Conservation (phyloP, 2,329 filamentous ascomycete species). For the Allantophomopsis lycopodina region DNA sequence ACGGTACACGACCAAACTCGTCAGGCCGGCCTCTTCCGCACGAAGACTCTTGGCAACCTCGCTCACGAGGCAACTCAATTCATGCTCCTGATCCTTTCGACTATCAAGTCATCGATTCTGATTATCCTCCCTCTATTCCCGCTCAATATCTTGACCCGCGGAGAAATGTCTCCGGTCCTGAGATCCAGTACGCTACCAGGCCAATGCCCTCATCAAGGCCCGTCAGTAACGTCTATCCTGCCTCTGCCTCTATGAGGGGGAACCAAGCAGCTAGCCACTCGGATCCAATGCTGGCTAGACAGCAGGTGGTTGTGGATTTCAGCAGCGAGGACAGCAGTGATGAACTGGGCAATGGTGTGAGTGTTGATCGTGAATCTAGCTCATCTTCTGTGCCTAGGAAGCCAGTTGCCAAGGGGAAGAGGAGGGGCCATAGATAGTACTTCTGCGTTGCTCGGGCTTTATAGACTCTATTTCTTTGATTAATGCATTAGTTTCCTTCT, state of each 20-base stretch:
- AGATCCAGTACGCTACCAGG: constrained; percentile 17
- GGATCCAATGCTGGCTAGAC: constrained; percentile 7
- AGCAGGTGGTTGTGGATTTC: background rate
- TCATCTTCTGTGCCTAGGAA: background rate
- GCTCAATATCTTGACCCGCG: constrained; percentile 18
- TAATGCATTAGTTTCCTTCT: constrained; percentile 1
- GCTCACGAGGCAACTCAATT: constrained; percentile 18
- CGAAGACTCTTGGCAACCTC: constrained; percentile 28
- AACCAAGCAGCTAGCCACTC: constrained; percentile 3
- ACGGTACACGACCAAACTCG: constrained; percentile 13
- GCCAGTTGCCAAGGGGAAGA: background rate
- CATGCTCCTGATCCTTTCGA: constrained; percentile 19
- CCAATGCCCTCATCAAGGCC: background rate
- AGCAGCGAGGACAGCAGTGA: constrained; percentile 9
- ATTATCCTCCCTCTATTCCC: constrained; percentile 12
- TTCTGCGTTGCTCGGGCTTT: too few relatives aligned
- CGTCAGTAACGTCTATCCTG: constrained; percentile 5
- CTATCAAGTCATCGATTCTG: constrained; percentile 19
- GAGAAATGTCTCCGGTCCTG: constrained; percentile 18
- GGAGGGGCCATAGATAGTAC: background rate
- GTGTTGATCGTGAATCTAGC: constrained; percentile 10
- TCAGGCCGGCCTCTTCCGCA: constrained; percentile 27
- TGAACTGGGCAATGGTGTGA: constrained; percentile 14
- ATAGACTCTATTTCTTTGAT: too few relatives aligned
- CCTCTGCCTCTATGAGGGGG: constrained; percentile 1